Conservation (phyloP, 2,329 filamentous ascomycete species). For the Venturia nashicola region DNA sequence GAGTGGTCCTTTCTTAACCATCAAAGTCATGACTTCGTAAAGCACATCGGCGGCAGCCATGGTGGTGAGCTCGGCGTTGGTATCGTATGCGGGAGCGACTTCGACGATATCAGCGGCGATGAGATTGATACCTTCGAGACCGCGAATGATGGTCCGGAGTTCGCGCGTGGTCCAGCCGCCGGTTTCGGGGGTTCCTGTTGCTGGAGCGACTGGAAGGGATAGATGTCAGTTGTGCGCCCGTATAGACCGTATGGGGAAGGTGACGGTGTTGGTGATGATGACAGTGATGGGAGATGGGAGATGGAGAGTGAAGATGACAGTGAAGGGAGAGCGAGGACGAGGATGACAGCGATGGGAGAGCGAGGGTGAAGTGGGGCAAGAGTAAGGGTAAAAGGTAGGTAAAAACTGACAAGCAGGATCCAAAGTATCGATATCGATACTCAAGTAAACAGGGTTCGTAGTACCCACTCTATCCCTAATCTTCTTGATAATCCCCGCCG, state of each 20-base stretch:
- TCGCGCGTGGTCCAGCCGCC: conserved; percentile 66
- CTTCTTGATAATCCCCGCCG: conserved; percentile 63
- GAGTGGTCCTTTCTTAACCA: conserved; percentile 67
- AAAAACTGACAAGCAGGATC: conserved; percentile 59
- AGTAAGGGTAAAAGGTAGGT: neutral
- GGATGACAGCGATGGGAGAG: too few species aligned
- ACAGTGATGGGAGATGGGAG: too few species aligned
- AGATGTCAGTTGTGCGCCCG: neutral
- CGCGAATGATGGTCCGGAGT: conserved; percentile 57
- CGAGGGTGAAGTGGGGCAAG: too few species aligned
- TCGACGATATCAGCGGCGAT: conserved; percentile 63
- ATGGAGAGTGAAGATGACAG: too few species aligned
- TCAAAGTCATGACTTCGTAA: conserved; percentile 70
- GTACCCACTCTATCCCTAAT: conserved; percentile 66
- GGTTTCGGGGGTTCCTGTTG: conserved; percentile 64
- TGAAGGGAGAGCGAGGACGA: too few species aligned
- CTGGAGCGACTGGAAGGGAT: conserved; percentile 47
- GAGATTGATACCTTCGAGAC: conserved; percentile 56
- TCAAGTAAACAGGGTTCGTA: conserved; percentile 64
- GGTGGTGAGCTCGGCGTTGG: conserved; percentile 60
- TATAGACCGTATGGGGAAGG: neutral
- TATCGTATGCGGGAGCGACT: conserved; percentile 61
- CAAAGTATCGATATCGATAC: conserved; percentile 77
- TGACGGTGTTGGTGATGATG: neutral
- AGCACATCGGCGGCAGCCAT: conserved; percentile 62